These are phyloP conservation scores for Jamesozyma piceae DNA, from an alignment of 805 yeast genomes.

Conservation along the genomic window DNA sequence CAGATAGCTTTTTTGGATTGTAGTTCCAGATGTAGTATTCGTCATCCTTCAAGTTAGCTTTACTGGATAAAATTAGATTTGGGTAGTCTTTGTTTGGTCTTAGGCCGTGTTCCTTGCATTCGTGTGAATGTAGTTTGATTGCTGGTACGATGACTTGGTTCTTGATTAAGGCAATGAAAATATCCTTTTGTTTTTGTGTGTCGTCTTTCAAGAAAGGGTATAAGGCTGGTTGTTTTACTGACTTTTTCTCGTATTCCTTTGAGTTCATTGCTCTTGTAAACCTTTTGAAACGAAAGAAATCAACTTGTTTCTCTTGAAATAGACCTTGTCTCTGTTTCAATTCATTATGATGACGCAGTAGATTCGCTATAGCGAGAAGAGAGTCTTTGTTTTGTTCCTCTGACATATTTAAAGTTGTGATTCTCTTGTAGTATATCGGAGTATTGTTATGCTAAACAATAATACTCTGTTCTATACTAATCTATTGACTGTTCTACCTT, in stretches of 20 bases:
- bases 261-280: conserved; percentile 68
- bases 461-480: no score
- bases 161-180: conserved; percentile 60
- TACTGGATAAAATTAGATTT: conserved; percentile 43
- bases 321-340: conserved; percentile 78
- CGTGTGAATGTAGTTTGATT: conserved; percentile 58
- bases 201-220: conserved; percentile 39
- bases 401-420: no score
- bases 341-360: conserved; percentile 51
- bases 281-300: conserved; percentile 82
- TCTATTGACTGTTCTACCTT: no score
- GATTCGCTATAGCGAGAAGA: conserved; percentile 56
- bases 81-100: conserved; percentile 57
- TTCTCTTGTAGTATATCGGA: no score
- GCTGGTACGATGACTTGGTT: conserved; percentile 70
- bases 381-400: neutral
- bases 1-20: conserved; percentile 50
- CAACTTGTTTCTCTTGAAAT: conserved; percentile 59
- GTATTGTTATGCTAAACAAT: no score
- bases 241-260: conserved; percentile 54
- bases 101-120: conserved; percentile 52
- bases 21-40: conserved; percentile 80
- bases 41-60: conserved; percentile 53
- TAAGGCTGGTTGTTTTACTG: conserved; percentile 37
- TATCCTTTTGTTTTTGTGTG: conserved; percentile 25